Conservation (phyloP, 208 protist species). For the Trypanosoma platydactyli region DNA sequence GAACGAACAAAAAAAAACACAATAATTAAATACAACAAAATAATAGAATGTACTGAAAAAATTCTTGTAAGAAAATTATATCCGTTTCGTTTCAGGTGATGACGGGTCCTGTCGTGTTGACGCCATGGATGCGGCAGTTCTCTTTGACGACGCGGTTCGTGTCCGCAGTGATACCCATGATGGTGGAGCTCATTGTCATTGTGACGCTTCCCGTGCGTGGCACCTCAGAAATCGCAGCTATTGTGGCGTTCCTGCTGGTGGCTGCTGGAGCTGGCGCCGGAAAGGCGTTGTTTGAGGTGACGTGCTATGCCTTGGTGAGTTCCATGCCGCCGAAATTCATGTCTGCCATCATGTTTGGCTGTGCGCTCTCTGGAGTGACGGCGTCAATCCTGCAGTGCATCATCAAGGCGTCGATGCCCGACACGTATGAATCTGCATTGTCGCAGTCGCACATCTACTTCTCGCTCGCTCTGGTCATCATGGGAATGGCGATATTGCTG, state of each 20-base stretch:
- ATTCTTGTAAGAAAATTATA: constrained; percentile 79
- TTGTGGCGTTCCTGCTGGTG: constrained; percentile 65
- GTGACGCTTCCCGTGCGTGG: constrained; percentile 48
- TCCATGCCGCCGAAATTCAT: constrained; percentile 83
- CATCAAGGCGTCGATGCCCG: constrained; percentile 71
- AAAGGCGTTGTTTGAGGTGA: constrained; percentile 84
- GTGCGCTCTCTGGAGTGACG: constrained; percentile 70
- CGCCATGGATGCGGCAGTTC: constrained; percentile 44
- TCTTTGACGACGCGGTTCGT: constrained; percentile 59
- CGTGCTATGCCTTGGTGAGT: constrained; percentile 79
- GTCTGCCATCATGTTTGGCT: constrained; percentile 88
- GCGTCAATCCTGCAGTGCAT: constrained; percentile 78
- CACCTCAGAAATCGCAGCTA: constrained; percentile 54
- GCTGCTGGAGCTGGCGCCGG: constrained; percentile 56
- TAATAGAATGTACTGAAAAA: too few species aligned
- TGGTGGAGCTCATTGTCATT: constrained; percentile 65
- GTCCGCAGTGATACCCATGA: constrained; percentile 54
- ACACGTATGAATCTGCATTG: constrained; percentile 40
- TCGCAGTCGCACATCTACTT: constrained; percentile 81
- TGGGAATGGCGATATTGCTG: constrained; percentile 56
- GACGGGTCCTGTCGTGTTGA: constrained; percentile 64
- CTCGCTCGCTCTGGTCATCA: constrained; percentile 60
- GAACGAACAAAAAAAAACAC: too few species aligned
- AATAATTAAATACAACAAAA: too few species aligned
- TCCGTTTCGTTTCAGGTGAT: constrained; percentile 72